A percentile compares a stretch with the other conserved stretches of the same genome.
Conservation (phyloP, 208 protist species). For the Trypanosoma caninum region DNA sequence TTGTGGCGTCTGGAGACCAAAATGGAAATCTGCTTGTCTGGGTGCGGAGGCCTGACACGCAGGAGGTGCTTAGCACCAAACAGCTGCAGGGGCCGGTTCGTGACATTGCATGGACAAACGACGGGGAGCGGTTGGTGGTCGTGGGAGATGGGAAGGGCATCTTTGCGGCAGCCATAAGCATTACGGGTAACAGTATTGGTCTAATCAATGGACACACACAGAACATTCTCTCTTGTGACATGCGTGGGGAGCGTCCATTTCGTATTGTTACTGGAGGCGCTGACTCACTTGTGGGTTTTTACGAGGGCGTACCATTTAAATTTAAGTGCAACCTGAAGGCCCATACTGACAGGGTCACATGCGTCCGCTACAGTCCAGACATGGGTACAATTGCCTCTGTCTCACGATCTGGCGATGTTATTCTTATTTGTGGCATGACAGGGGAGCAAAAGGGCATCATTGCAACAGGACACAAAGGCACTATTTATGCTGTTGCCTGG, state of each 20-base stretch:
- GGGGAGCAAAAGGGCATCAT: constrained; percentile 25
- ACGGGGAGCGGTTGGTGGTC: constrained; percentile 46
- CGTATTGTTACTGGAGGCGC: constrained; percentile 42
- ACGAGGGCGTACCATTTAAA: constrained; percentile 64
- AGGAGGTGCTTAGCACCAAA: constrained; percentile 28
- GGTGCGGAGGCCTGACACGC: constrained; percentile 25
- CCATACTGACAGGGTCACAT: constrained; percentile 58
- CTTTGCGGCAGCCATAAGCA: constrained; percentile 32
- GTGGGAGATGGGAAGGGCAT: constrained; percentile 56
- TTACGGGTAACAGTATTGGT: constrained; percentile 39
- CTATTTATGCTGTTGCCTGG: constrained; percentile 45
- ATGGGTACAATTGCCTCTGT: constrained; percentile 34
- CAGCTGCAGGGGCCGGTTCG: constrained; percentile 37
- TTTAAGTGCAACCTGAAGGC: constrained; percentile 36
- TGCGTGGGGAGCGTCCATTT: constrained; percentile 39
- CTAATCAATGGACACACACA: constrained; percentile 48
- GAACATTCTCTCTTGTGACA: constrained; percentile 41
- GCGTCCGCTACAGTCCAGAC: constrained; percentile 59
- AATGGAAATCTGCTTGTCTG: constrained; percentile 44
- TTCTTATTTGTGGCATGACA: constrained; percentile 52
- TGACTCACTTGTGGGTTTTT: constrained; percentile 51
- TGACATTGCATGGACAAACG: constrained; percentile 59
- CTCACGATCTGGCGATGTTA: constrained; percentile 27
- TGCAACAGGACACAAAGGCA: constrained; percentile 36
- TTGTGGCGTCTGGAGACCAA: constrained; percentile 55